phyloP scores from a whole-genome alignment of 2,329 filamentous ascomycete genomes.

The Metarhizium rileyi region DNA sequence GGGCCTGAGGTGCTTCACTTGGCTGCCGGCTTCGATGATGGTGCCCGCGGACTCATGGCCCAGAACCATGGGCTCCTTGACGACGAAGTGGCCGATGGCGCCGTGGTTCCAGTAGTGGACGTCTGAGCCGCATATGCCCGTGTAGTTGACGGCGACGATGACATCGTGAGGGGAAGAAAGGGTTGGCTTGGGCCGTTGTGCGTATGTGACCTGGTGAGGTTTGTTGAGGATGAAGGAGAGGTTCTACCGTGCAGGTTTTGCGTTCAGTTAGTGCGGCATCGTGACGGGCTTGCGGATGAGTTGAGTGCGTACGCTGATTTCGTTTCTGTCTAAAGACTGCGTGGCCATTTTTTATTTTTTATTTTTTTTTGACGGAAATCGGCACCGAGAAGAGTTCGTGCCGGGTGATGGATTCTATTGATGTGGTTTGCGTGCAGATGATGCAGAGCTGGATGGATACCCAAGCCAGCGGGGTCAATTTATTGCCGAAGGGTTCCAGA shows the following conservation, averaged over 20 bases:
- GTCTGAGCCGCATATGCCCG: conserved; percentile 82
- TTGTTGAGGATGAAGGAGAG: conserved; percentile 78
- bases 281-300: neutral
- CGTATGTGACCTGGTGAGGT: conserved; percentile 60
- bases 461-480: too few species aligned
- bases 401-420: too few species aligned
- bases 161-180: conserved; percentile 63
- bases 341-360: too few species aligned
- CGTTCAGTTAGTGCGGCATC: conserved; percentile 9
- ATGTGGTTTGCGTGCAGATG: too few species aligned
- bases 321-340: conserved; percentile 16
- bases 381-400: neutral
- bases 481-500: too few species aligned
- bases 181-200: conserved; percentile 63
- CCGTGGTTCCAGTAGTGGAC: conserved; percentile 84
- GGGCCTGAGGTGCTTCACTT: conserved; percentile 50
- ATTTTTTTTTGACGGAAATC: neutral
- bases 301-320: conserved; percentile 16
- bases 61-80: conserved; percentile 73
- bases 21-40: conserved; percentile 58
- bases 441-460: too few species aligned
- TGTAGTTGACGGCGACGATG: conserved; percentile 72
- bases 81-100: conserved; percentile 76
- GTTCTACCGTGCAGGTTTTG: conserved; percentile 57
- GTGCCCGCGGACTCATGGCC: conserved; percentile 69